Base-by-base conservation (phyloP, 2,329 filamentous ascomycete species). In the Xylaria sp. region DNA sequence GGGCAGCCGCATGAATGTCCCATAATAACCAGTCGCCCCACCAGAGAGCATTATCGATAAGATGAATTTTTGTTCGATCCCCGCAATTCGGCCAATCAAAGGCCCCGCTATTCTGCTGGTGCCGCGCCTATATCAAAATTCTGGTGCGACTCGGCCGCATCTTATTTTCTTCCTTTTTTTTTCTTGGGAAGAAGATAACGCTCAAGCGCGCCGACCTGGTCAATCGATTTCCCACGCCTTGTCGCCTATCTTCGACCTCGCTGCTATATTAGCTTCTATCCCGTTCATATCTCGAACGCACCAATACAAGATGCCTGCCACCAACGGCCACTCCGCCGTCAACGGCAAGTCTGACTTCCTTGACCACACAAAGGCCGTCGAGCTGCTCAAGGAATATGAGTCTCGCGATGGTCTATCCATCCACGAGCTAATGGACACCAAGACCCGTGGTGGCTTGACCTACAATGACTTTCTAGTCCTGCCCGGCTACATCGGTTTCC, bases 391-490 rank as follows among this genome's bases (percentile, higher is more conserved):
- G 80, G 89, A 95, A 78, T 97, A 97, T 82, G 80, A 90, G 73
- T 86, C 87, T 80, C 86, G 84, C 75, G 96, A 99, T 89, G 96
- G 96, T 68, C 91, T 99, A 76, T 89, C 93, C 79, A 89, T 97
- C 77, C 86, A 93, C 78, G 90, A 93, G 72, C 87, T 99, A 76
- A 89, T 98, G 80, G 92, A 99, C 84, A 94, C 95, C 73, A 91
- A 92, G 84, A 91, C 91, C 82, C 93, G 94, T 78, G 96, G 96
- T 70, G 96, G 96, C 77, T 87, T 99, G 78, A 98, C 95, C 67
- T 99, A 97, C 88, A 99, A 99, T 83, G 96, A 99, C 83, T 99
- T 99, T 85, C 90, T 99, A 71, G 84, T 99, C 77, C 88, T 99
- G 70, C 96, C 96, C 67, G 97, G 97, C 80, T 97, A 97, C 85